Evolutionary conservation across 345 rosid species (phyloP), one percentile per base, ranked within the genome.

Genomic region (Hibiscus mutabilis): DNA sequence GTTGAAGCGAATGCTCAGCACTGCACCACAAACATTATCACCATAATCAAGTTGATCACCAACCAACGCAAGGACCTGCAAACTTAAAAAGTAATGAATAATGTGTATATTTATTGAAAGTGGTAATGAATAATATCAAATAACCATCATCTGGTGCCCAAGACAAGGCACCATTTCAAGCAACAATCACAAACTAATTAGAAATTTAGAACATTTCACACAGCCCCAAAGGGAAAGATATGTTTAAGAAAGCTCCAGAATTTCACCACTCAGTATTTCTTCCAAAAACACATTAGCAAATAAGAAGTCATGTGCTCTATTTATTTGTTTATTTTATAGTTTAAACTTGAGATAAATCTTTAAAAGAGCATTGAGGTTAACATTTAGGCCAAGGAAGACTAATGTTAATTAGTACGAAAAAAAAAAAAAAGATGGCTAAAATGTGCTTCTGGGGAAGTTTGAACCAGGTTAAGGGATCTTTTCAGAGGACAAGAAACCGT

Each of bases 41-140:
- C 93, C 85, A 40, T 85, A 90, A 3, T 92, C 97, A 74, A 95
- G 96, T 72, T 90, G 98, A 79, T 90, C 91, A 31, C 97, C 99
- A 29, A 90, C 88, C 78, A 92, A 79, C 18, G 97, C 99, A 79
- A 89, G 97, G 69, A 94, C 96, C 99, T 59, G 63, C 37, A 59
- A 53, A 59, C 42, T 65, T 16, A 25, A 49, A 0, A 18, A 15
- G 55, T 42, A 33, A 53, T 49, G 19, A 49, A 49, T 19, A 19
- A n/a, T 16, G 10, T 37, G 42, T 37, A 18, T 51, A 51, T 16
- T 5, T 59, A 51, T 6, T 11, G 42, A 56, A n/a, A 35, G 40
- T 49, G 16, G 46, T 10, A 42, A 2, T 0, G 46, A 42, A 42
- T 42, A 42, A 65, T 44, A 73, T 18, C 16, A 31, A 24, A 51